These are phyloP conservation scores for Geotrichum macrosporum DNA, from an alignment of 1,139 yeast species.

Conservation along the genomic window DNA sequence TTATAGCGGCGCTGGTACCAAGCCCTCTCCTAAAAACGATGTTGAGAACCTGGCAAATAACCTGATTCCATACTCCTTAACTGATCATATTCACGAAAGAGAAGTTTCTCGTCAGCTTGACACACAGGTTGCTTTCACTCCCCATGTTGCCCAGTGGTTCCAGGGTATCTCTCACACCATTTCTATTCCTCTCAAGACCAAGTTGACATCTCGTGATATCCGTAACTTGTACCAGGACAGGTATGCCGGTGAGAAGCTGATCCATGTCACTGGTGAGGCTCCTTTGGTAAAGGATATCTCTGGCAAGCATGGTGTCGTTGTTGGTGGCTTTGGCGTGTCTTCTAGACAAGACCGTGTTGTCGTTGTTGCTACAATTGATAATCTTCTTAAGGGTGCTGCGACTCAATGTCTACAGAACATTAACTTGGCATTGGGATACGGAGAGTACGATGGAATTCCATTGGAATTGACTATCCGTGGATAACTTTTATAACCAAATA, in stretches of 20 bases:
- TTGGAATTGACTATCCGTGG: constrained; percentile 20
- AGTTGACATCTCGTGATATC: constrained; percentile 74
- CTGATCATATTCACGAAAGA: constrained; percentile 94
- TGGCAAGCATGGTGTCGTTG: constrained; percentile 89
- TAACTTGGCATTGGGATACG: constrained; percentile 82
- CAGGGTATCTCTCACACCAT: constrained; percentile 95
- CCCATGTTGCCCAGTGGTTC: constrained; percentile 99
- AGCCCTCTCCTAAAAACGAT: constrained; percentile 95
- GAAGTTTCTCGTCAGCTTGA: constrained; percentile 84
- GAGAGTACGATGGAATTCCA: constrained; percentile 94
- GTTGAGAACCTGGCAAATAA: constrained; percentile 67
- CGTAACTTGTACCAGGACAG: constrained; percentile 83
- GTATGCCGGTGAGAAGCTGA: constrained; percentile 81
- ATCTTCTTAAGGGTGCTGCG: constrained; percentile 95
- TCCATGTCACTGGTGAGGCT: constrained; percentile 81
- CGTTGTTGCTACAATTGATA: constrained; percentile 90
- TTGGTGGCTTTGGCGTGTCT: constrained; percentile 94
- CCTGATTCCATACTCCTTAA: constrained; percentile 89
- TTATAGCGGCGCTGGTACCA: constrained; percentile 98
- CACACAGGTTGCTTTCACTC: constrained; percentile 77
- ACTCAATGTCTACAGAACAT: constrained; percentile 97
- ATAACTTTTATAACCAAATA: no score
- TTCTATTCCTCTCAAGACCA: constrained; percentile 75
- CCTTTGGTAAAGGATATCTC: constrained; percentile 88
- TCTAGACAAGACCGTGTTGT: constrained; percentile 87